These are phyloP conservation scores for Durio zibethinus DNA, from an alignment of 345 rosid species.

Conservation along the genomic window DNA sequence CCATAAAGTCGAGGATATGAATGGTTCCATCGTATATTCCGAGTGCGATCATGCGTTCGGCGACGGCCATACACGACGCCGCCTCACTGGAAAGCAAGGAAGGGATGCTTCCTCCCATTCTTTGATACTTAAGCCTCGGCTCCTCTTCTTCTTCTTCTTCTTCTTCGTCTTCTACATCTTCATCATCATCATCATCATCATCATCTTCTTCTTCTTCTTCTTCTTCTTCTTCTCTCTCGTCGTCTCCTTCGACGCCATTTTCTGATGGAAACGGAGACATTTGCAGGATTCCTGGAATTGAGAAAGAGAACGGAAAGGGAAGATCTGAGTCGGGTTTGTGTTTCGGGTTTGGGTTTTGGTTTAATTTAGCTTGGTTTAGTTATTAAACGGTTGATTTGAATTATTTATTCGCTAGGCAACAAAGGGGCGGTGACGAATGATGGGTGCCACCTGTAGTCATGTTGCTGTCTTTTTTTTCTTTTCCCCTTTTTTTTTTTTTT, in stretches of 20 bases:
- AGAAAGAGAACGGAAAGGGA: background rate
- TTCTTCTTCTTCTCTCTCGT: slow-evolving; percentile 78
- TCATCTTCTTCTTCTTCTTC: slow-evolving; percentile 60
- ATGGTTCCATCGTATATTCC: slow-evolving; percentile 88
- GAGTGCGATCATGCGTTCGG: slow-evolving; percentile 96
- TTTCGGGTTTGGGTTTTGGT: background rate
- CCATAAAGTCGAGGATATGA: slow-evolving; percentile 93
- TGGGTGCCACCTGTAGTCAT: slow-evolving; percentile 10
- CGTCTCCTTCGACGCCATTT: slow-evolving; percentile 90
- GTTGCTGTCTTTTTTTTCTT: background rate
- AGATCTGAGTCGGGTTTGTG: slow-evolving; percentile 1
- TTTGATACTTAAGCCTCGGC: slow-evolving; percentile 93
- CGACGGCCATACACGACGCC: slow-evolving; percentile 89
- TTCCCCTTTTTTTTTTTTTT: background rate
- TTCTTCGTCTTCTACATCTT: slow-evolving; percentile 60
- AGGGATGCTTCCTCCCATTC: slow-evolving; percentile 96
- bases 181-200: slow-evolving; percentile 61
- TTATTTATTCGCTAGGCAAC: slow-evolving; percentile 19
- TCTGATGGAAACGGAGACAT: slow-evolving; percentile 83
- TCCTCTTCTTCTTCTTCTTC: slow-evolving; percentile 75
- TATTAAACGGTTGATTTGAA: slow-evolving; percentile 1
- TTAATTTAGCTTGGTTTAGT: background rate
- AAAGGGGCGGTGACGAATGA: background rate
- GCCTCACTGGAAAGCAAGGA: slow-evolving; percentile 77
- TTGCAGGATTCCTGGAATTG: slow-evolving; percentile 12